A percentile compares a stretch with the other conserved stretches of the same genome.
Evolutionary conservation across 2,329 filamentous ascomycete genomes (phyloP).

Genomic region (Elsinoe australis): DNA sequence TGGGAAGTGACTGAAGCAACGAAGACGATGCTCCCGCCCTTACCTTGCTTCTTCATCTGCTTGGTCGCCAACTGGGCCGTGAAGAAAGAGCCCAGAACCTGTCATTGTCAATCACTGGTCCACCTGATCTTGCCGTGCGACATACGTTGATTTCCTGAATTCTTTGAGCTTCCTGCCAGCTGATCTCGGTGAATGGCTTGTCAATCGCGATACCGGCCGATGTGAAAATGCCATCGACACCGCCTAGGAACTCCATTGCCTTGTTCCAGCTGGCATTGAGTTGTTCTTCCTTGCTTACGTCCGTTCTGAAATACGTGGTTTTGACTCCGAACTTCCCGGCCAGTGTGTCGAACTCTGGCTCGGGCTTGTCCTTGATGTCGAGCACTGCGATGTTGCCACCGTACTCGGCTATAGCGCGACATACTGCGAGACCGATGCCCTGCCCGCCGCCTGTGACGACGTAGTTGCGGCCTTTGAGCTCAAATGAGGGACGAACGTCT

Average conservation of each 20-base stretch:
- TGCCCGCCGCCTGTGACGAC: slow-evolving; percentile 26
- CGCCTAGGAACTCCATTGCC: slow-evolving; percentile 23
- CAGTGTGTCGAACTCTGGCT: slow-evolving; percentile 25
- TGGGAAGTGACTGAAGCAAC: slow-evolving; percentile 48
- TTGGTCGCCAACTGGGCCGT: slow-evolving; percentile 44
- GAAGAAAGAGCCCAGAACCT: slow-evolving; percentile 35
- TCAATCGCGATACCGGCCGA: slow-evolving; percentile 29
- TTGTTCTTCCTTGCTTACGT: slow-evolving; percentile 29
- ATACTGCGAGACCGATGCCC: slow-evolving; percentile 22
- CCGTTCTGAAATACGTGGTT: slow-evolving; percentile 30
- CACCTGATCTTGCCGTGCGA: neutral
- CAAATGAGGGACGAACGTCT: slow-evolving; percentile 19
- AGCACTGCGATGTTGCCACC: slow-evolving; percentile 48
- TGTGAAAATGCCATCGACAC: slow-evolving; percentile 26
- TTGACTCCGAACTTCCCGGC: slow-evolving; percentile 57
- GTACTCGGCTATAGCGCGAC: slow-evolving; percentile 2
- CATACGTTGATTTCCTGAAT: slow-evolving; percentile 32
- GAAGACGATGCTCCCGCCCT: slow-evolving; percentile 44
- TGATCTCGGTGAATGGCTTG: slow-evolving; percentile 34
- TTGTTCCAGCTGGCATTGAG: slow-evolving; percentile 21
- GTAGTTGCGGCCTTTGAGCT: slow-evolving; percentile 24
- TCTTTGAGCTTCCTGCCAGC: slow-evolving; percentile 25
- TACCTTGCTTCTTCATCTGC: slow-evolving; percentile 36
- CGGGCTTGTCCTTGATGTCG: slow-evolving; percentile 45
- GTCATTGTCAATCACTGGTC: neutral